Percentiles rank a stretch among this genome's conserved stretches.
Conservation (phyloP, 2,329 filamentous ascomycete genomes). For the Beauveria brongniartii region DNA sequence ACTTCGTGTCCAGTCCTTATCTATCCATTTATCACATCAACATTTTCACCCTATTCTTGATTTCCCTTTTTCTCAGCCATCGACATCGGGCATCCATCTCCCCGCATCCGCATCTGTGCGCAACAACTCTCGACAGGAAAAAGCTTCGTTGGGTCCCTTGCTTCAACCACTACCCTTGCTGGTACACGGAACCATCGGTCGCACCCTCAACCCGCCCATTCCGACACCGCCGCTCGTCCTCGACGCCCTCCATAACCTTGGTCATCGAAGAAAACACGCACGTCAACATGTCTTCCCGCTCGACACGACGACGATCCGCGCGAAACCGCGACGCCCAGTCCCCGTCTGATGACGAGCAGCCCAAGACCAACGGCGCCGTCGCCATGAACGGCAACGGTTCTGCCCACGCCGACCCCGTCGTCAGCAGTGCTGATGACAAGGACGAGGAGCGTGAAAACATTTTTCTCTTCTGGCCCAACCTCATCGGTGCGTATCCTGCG, state of each 20-base stretch:
- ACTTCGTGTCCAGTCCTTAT: constrained; percentile 7
- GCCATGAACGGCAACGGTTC: constrained; percentile 39
- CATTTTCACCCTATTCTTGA: neutral
- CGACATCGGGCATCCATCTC: neutral
- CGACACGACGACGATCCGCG: constrained; percentile 31
- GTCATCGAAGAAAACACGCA: neutral
- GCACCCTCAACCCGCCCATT: neutral
- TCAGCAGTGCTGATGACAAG: constrained; percentile 21
- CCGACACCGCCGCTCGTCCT: neutral
- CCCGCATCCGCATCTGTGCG: neutral
- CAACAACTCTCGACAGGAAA: neutral
- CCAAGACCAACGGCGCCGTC: constrained; percentile 11
- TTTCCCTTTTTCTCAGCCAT: neutral
- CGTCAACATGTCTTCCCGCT: constrained; percentile 28
- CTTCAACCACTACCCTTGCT: neutral
- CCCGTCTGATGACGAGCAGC: constrained; percentile 1
- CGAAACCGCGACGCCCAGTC: constrained; percentile 19
- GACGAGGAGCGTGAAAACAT: constrained; percentile 57
- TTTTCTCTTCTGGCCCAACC: constrained; percentile 73
- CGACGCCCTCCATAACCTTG: neutral
- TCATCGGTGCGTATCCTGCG: constrained; percentile 55
- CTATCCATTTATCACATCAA: neutral
- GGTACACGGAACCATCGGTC: neutral
- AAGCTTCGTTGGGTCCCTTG: neutral
- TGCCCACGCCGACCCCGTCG: constrained; percentile 24